Evolutionary conservation across 305 asterid genomes (phyloP), one percentile per base, ranked within the genome.

Genomic region (Stenogyne calaminthoides): DNA sequence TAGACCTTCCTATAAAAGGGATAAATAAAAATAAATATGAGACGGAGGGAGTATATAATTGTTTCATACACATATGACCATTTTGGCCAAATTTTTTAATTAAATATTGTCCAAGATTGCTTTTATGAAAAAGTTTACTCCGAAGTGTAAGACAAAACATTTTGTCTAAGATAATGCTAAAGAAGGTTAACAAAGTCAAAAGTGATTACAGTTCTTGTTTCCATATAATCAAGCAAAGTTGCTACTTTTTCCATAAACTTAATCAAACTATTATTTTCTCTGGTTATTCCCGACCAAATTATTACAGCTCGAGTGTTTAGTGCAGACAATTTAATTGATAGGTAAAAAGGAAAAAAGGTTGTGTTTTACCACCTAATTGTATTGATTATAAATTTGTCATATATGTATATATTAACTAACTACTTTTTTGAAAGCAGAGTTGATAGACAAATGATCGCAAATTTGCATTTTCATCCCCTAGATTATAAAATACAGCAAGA

Each of bases 251-350:
- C 70, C 71, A 19, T 54, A 61, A 67, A 36, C 70, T 62, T 19
- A 55, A 55, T 36, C 62, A 39, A 77, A 57, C 46, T 60, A 10
- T 64, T 70, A 4, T 39, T 63, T 49, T 6, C 44, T 70, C 34
- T 57, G 59, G 72, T 44, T 7, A 69, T 25, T 70, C 80, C 86
- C 82, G 93, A 90, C 96, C 83, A 59, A 58, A 85, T 90, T 49
- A 85, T 82, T 70, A 73, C 69, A 68, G 16, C 74, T 68, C 81
- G 56, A 60, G 77, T 68, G 70, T 39, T 69, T 32, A 73, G 77
- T 74, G 76, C 82, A 73, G 84, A 84, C 88, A 88, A 79, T 49
- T 9, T 15, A 49, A 49, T 0, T 47, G 3, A 2, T 47, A 47
- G 9, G 3, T 3, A 47, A 15, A n/a, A 47, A 15, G 9, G 27